A percentile compares a stretch with the other conserved stretches of the same genome.
Evolutionary conservation across 768 basidiomycete species (phyloP).

Genomic region (Mycena leptocephala): DNA sequence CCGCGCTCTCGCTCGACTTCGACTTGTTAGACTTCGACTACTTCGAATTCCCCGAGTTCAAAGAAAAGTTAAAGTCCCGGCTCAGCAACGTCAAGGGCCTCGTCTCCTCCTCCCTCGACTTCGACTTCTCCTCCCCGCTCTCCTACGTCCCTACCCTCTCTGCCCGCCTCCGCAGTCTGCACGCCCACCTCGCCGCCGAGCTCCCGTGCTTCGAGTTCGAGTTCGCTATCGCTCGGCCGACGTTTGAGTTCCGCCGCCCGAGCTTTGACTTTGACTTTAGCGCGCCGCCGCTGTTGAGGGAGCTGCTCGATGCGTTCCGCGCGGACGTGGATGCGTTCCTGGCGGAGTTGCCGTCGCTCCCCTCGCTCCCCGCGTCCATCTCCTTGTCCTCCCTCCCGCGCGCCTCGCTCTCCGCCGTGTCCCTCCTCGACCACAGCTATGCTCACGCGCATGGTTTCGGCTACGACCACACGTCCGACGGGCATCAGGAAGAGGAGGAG

Average conservation of each 20-base stretch:
- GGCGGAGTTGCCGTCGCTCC: slow-evolving; percentile 56
- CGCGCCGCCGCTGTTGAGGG: slow-evolving; percentile 46
- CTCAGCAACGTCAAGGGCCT: slow-evolving; percentile 66
- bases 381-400: slow-evolving; percentile 29
- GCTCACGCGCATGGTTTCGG: too few species aligned
- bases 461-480: too few species aligned
- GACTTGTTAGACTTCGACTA: slow-evolving; percentile 65
- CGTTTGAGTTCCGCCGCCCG: slow-evolving; percentile 6
- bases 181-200: slow-evolving; percentile 77
- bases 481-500: too few species aligned
- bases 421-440: too few species aligned
- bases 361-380: slow-evolving; percentile 71
- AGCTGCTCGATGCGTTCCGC: slow-evolving; percentile 28
- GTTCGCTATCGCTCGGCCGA: slow-evolving; percentile 55
- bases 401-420: slow-evolving; percentile 69
- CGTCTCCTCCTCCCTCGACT: slow-evolving; percentile 70
- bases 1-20: not conserved
- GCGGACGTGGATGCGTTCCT: slow-evolving; percentile 41
- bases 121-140: slow-evolving; percentile 72
- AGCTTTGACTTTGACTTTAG: slow-evolving; percentile 32
- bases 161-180: slow-evolving; percentile 74
- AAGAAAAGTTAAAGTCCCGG: too few species aligned
- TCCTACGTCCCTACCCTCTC: slow-evolving; percentile 78
- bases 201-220: slow-evolving; percentile 45
- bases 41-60: too few species aligned